Conservation (phyloP, 2,329 filamentous ascomycete genomes). For the Phaeosphaeria sp. region DNA sequence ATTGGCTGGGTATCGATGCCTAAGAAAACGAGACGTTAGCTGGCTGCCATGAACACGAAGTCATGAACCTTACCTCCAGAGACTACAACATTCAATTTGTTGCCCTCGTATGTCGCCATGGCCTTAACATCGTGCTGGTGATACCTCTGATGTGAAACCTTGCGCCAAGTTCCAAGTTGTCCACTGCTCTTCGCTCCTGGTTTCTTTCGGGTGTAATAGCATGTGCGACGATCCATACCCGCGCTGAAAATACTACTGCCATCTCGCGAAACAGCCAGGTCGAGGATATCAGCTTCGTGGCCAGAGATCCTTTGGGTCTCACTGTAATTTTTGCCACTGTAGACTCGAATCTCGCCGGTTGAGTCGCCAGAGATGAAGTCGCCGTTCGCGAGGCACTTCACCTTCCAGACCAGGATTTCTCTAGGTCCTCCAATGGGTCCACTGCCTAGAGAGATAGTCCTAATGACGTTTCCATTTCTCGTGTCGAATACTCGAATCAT, state of each 20-base stretch:
- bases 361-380: conserved; percentile 96
- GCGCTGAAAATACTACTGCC: conserved; percentile 85
- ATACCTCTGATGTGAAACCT: conserved; percentile 83
- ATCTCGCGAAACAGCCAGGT: conserved; percentile 81
- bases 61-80: conserved; percentile 74
- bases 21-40: conserved; percentile 43
- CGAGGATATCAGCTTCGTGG: conserved; percentile 89
- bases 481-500: conserved; percentile 92
- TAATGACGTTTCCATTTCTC: conserved; percentile 74
- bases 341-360: conserved; percentile 90
- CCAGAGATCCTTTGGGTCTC: conserved; percentile 84
- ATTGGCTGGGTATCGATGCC: conserved; percentile 86
- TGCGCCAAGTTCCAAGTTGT: conserved; percentile 71
- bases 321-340: conserved; percentile 91
- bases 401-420: conserved; percentile 90
- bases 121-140: conserved; percentile 96
- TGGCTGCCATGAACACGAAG: neutral
- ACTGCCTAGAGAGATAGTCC: conserved; percentile 85
- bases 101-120: conserved; percentile 87
- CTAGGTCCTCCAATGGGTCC: conserved; percentile 79
- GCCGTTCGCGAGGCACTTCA: conserved; percentile 85
- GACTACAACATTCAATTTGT: conserved; percentile 82
- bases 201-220: conserved; percentile 70
- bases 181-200: conserved; percentile 25
- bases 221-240: conserved; percentile 88